Evolutionary conservation across 1,284 basidiomycete species (phyloP).

Genomic region (Mycocalia duriaeana): DNA sequence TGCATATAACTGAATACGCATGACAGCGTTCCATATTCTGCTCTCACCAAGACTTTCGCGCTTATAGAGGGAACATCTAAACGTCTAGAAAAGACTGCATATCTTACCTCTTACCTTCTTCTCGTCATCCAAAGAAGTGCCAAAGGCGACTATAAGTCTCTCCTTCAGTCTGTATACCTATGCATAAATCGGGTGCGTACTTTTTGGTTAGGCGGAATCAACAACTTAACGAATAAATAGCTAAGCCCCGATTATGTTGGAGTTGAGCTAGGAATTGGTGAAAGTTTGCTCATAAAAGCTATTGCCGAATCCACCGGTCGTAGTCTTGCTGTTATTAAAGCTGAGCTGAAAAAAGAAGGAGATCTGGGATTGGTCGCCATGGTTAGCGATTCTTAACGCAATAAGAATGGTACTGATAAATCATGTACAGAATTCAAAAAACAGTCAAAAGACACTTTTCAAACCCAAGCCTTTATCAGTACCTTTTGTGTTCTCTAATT

Average conservation of each 20-base stretch:
- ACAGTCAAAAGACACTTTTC: conserved; percentile 92
- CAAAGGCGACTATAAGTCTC: conserved; percentile 60
- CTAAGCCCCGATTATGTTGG: conserved; percentile 95
- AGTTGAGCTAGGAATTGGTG: conserved; percentile 94
- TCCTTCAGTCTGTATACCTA: conserved; percentile 89
- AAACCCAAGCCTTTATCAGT: conserved; percentile 90
- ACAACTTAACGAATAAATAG: conserved; percentile 36
- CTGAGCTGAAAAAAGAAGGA: conserved; percentile 90
- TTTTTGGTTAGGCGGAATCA: neutral
- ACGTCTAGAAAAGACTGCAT: conserved; percentile 87
- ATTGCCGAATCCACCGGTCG: conserved; percentile 94
- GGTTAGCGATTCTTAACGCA: conserved; percentile 39
- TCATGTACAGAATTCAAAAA: conserved; percentile 74
- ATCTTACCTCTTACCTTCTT: conserved; percentile 85
- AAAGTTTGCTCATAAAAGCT: conserved; percentile 91
- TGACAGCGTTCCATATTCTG: conserved; percentile 86
- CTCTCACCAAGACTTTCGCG: conserved; percentile 84
- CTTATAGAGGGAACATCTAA: conserved; percentile 95
- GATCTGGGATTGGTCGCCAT: conserved; percentile 95
- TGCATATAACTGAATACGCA: neutral
- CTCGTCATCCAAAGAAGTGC: conserved; percentile 85
- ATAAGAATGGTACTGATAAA: neutral
- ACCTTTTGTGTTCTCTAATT: conserved; percentile 79
- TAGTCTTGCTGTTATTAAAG: conserved; percentile 78
- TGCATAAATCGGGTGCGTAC: conserved; percentile 89